Conservation (phyloP, 768 basidiomycete species). For the Leccinum longicurvipes region DNA sequence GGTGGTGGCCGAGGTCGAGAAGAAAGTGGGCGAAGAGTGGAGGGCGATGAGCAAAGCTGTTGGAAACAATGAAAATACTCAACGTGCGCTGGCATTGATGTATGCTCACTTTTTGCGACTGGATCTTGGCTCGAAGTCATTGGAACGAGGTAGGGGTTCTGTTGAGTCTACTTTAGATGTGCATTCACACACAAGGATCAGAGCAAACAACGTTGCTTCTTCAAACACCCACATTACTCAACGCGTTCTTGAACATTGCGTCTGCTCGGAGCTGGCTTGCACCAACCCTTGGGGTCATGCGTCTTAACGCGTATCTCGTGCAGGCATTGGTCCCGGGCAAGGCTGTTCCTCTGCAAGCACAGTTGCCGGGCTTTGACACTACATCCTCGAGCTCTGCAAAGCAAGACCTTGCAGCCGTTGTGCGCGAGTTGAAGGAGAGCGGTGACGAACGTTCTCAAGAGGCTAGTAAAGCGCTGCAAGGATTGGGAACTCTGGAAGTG, state of each 20-base stretch:
- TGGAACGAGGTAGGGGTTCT: conserved; percentile 60
- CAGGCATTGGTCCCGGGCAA: conserved; percentile 76
- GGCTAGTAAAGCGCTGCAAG: conserved; percentile 55
- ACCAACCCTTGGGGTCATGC: conserved; percentile 75
- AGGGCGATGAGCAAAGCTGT: conserved; percentile 43
- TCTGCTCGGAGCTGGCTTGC: conserved; percentile 87
- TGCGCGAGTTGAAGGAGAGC: conserved; percentile 13
- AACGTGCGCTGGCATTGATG: conserved; percentile 64
- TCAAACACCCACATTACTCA: conserved; percentile 68
- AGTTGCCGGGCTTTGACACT: conserved; percentile 71
- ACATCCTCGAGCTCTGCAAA: conserved; percentile 29
- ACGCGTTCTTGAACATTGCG: conserved; percentile 77
- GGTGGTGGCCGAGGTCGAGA: conserved; percentile 50
- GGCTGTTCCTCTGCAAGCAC: conserved; percentile 49
- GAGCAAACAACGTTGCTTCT: conserved; percentile 73
- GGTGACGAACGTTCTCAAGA: conserved; percentile 20
- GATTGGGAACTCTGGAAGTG: conserved; percentile 75
- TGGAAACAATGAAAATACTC: conserved; percentile 33
- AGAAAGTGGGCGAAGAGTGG: conserved; percentile 54
- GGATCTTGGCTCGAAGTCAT: conserved; percentile 45
- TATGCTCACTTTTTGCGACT: conserved; percentile 83
- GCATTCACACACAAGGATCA: conserved; percentile 27
- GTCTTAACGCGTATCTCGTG: conserved; percentile 74
- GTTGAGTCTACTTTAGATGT: background rate
- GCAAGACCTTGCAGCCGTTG: conserved; percentile 16